Evolutionary conservation across 2,329 filamentous ascomycete species (phyloP), one percentile per base, ranked within the genome.

Genomic region (Beauveria scarabaeidicola): DNA sequence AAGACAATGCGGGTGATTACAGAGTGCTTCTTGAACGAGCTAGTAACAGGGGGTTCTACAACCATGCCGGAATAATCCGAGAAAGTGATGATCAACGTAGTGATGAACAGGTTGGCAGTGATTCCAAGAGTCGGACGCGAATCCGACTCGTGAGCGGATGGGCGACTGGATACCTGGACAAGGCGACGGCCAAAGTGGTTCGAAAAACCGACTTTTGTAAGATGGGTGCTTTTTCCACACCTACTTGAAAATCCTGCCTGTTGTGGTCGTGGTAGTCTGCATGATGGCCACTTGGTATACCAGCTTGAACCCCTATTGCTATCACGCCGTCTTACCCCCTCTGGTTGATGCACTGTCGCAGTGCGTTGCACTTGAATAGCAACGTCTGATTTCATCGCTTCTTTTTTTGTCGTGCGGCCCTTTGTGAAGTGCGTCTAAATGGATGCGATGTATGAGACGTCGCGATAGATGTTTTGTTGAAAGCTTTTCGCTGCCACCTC

Each of bases 1-100:
- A 80, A 77, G 3, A 82, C 78, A 25, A 81, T 78, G 64, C 72
- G 68, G 41, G 80, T 78, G 44, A 81, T 69, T 5, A 80, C 70
- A 5, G 79, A 81, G 64, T 83, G 81, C 15, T 72, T 69, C 40
- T 73, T 67, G 59, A 81, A 83, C 13, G 64, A 64, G 43, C 69
- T 72, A 0, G 71, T 72, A 3, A 70, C 70, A 54, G 70, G 73
- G 0, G 70, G 66, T 51, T 69, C 67, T 61, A 72, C 72, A 5
- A 66, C 64, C 10, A 66, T 70, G 21, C 68, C 67, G 0, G 71
- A 66, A 58, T 72, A 72, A 21, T 67, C 68, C 36, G 66, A 65
- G 23, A 73, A 73, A 0, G 66, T 65, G 36, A 64, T 64, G 36
- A 71, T 66, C 17, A 73, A 69, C 0, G 68, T 72, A 0, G 68